These are phyloP conservation scores for Fusarium anthophilum DNA, from an alignment of 2,329 filamentous ascomycete species.

Conservation along the genomic window DNA sequence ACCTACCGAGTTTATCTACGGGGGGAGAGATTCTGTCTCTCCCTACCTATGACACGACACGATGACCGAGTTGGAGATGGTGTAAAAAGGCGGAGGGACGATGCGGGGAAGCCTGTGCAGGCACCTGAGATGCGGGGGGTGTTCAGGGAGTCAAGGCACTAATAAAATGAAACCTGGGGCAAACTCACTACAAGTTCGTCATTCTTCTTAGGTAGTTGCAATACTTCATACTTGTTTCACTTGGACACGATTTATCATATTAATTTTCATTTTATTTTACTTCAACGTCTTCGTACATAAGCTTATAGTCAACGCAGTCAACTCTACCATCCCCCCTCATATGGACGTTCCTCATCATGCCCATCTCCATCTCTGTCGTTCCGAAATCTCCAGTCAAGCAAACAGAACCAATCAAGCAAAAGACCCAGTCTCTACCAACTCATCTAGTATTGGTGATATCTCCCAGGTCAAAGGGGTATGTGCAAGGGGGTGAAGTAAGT, in stretches of 20 bases:
- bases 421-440: slow-evolving; percentile 15
- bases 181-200: neutral
- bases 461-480: slow-evolving; percentile 28
- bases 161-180: slow-evolving; percentile 12
- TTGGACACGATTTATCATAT: neutral
- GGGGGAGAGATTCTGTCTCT: neutral
- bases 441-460: slow-evolving; percentile 12
- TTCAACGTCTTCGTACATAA: slow-evolving; percentile 21
- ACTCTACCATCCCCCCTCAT: slow-evolving; percentile 16
- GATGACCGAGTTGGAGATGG: slow-evolving; percentile 14
- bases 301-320: slow-evolving; percentile 30
- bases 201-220: too few species aligned
- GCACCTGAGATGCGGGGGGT: slow-evolving; percentile 6
- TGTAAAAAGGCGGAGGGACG: neutral
- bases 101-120: slow-evolving; percentile 33
- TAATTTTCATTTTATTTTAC: slow-evolving; percentile 16
- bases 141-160: slow-evolving; percentile 5
- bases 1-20: slow-evolving; percentile 16
- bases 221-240: neutral
- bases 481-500: slow-evolving; percentile 20
- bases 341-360: neutral
- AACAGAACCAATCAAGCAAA: slow-evolving; percentile 26
- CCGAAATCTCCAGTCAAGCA: slow-evolving; percentile 17
- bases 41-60: slow-evolving; percentile 1
- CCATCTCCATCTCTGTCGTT: slow-evolving; percentile 8